These are phyloP conservation scores for Paramyrothecium sp. DNA, from an alignment of 2,329 filamentous ascomycete genomes.

Conservation along the genomic window DNA sequence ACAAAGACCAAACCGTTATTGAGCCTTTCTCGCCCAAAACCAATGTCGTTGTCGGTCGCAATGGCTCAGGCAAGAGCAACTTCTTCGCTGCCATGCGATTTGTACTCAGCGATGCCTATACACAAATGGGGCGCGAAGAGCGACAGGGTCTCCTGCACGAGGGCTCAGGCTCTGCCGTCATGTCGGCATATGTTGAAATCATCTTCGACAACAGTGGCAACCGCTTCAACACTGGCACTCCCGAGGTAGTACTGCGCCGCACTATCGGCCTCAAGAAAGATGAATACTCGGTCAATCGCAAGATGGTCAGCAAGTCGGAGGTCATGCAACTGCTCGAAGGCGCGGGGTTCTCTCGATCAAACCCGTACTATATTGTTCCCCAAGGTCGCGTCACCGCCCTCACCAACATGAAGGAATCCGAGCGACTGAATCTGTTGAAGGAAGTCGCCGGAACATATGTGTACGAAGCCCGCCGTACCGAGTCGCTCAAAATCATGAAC, in stretches of 20 bases:
- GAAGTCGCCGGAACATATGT: conserved; percentile 98
- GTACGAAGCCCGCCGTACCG: conserved; percentile 86
- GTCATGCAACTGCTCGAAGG: conserved; percentile 95
- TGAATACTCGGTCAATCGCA: conserved; percentile 96
- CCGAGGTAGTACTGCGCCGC: conserved; percentile 85
- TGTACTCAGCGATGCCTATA: conserved; percentile 96
- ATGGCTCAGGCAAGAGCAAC: conserved; percentile 98
- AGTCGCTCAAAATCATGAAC: conserved; percentile 94
- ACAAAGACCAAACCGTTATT: conserved; percentile 99
- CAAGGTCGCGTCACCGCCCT: conserved; percentile 93
- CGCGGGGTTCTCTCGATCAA: conserved; percentile 93
- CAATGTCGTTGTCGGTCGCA: conserved; percentile 98
- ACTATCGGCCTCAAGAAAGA: conserved; percentile 98
- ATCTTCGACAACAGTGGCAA: conserved; percentile 98
- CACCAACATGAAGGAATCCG: conserved; percentile 98
- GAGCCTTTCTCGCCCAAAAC: conserved; percentile 97
- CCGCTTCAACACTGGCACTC: conserved; percentile 88
- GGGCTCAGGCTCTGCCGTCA: conserved; percentile 94
- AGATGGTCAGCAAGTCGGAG: conserved; percentile 91
- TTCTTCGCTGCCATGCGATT: conserved; percentile 99
- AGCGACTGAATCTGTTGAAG: conserved; percentile 85
- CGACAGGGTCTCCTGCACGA: conserved; percentile 95
- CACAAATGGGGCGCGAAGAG: conserved; percentile 92
- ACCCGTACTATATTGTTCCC: conserved; percentile 98
- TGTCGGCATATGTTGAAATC: conserved; percentile 99